A percentile compares a stretch with the other conserved stretches of the same genome.
Evolutionary conservation across 192 early-diverging fungal genomes (phyloP).

Genomic region (Gryganskiella cystojenkinii): DNA sequence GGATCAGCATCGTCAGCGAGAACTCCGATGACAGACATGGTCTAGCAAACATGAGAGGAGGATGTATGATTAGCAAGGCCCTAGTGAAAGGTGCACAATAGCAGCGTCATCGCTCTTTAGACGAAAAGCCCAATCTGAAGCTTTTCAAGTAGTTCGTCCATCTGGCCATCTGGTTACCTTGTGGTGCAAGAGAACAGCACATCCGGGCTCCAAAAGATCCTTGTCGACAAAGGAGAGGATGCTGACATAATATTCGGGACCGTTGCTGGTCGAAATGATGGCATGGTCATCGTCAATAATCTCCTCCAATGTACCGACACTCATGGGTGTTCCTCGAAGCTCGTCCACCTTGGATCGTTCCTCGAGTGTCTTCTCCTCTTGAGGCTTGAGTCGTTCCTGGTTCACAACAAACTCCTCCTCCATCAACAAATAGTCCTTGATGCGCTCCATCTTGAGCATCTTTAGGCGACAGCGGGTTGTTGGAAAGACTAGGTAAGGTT

Average conservation of each 20-base stretch:
- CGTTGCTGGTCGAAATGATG: conserved; percentile 92
- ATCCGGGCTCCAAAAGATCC: conserved; percentile 97
- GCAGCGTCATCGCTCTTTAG: too few species aligned
- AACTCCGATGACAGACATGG: conserved; percentile 94
- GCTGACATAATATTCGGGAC: conserved; percentile 97
- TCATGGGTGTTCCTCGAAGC: conserved; percentile 97
- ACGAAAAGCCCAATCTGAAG: too few species aligned
- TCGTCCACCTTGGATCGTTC: conserved; percentile 96
- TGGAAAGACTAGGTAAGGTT: conserved; percentile 98
- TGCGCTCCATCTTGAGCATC: conserved; percentile 96
- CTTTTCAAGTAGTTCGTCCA: too few species aligned
- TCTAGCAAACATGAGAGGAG: too few species aligned
- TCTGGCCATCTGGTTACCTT: too few species aligned
- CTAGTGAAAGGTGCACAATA: too few species aligned
- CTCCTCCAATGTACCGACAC: conserved; percentile 95
- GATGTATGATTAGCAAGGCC: too few species aligned
- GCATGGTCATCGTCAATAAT: conserved; percentile 99
- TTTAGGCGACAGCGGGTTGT: conserved; percentile 97
- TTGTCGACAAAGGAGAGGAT: conserved; percentile 99
- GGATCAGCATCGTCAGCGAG: conserved; percentile 96
- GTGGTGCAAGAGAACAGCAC: conserved; percentile 94
- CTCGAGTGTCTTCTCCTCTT: conserved; percentile 93
- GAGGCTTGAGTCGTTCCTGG: conserved; percentile 97
- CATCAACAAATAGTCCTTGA: conserved; percentile 98
- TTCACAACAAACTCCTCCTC: conserved; percentile 99